phyloP scores from a whole-genome alignment of 345 rosid genomes.

The Murraya koenigii region DNA sequence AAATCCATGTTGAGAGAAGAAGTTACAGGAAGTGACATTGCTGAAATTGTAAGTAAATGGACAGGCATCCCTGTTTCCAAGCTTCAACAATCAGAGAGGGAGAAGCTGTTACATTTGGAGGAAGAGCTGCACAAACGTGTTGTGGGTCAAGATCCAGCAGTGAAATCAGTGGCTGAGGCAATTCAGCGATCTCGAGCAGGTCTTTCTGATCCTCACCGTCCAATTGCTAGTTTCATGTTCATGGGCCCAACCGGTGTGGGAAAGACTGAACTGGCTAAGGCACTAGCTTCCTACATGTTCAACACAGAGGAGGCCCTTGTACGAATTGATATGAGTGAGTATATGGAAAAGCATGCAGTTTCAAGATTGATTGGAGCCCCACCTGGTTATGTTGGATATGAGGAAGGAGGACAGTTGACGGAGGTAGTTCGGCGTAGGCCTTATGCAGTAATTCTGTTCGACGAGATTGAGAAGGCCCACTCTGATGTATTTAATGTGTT shows the following conservation, averaged over 20 bases:
- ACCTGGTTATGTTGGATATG: slow-evolving; percentile 97
- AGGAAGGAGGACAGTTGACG: slow-evolving; percentile 97
- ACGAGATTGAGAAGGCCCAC: slow-evolving; percentile 98
- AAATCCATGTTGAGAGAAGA: slow-evolving; percentile 98
- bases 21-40: slow-evolving; percentile 88
- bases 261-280: slow-evolving; percentile 93
- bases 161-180: slow-evolving; percentile 90
- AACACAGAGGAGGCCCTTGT: slow-evolving; percentile 97
- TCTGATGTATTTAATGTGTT: slow-evolving; percentile 89
- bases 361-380: slow-evolving; percentile 98
- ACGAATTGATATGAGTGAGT: slow-evolving; percentile 97
- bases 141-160: slow-evolving; percentile 96
- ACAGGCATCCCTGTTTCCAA: slow-evolving; percentile 96
- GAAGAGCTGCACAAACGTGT: slow-evolving; percentile 92
- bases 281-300: slow-evolving; percentile 89
- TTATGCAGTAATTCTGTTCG: slow-evolving; percentile 91
- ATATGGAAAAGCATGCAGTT: slow-evolving; percentile 99
- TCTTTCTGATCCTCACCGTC: slow-evolving; percentile 94
- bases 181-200: slow-evolving; percentile 99
- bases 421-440: slow-evolving; percentile 94
- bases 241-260: slow-evolving; percentile 99
- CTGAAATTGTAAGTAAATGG: slow-evolving; percentile 97
- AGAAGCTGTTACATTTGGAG: slow-evolving; percentile 79
- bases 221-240: slow-evolving; percentile 98
- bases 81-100: slow-evolving; percentile 94